Conservation (phyloP, 2,329 filamentous ascomycete genomes). For the Microcyclosporella mali region DNA sequence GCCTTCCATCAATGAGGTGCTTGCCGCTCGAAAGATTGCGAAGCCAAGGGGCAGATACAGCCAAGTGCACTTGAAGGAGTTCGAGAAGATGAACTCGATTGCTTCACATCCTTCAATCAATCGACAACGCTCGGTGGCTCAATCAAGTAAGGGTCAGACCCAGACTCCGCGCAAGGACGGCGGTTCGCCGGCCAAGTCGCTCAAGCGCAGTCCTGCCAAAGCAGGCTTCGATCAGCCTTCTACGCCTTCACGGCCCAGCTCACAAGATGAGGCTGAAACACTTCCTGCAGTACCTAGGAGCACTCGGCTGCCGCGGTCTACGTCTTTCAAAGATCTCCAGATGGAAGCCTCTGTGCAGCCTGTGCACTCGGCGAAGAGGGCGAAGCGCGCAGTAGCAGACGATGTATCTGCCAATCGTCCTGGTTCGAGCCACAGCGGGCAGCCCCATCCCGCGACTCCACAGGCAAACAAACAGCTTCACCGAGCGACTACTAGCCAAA, state of each 20-base stretch:
- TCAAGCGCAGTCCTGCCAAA: constrained; percentile 54
- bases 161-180: constrained; percentile 5
- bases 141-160: constrained; percentile 4
- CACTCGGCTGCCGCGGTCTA: constrained; percentile 23
- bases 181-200: constrained; percentile 29
- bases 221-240: constrained; percentile 47
- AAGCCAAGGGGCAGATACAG: constrained; percentile 79
- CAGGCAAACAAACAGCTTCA: constrained; percentile 42
- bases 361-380: constrained; percentile 56
- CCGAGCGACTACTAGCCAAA: constrained; percentile 36
- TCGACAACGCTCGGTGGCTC: constrained; percentile 39
- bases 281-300: constrained; percentile 18
- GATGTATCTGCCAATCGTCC: constrained; percentile 64
- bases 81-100: constrained; percentile 98
- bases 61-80: constrained; percentile 76
- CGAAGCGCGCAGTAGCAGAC: constrained; percentile 52
- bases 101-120: constrained; percentile 76
- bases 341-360: constrained; percentile 25
- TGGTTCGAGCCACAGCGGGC: constrained; percentile 43
- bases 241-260: constrained; percentile 11
- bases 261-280: constrained; percentile 15
- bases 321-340: constrained; percentile 20
- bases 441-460: constrained; percentile 36
- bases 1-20: constrained; percentile 34
- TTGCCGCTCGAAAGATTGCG: constrained; percentile 63